Base-by-base conservation (phyloP, 1,284 basidiomycete species). In the Earliella scabrosa region DNA sequence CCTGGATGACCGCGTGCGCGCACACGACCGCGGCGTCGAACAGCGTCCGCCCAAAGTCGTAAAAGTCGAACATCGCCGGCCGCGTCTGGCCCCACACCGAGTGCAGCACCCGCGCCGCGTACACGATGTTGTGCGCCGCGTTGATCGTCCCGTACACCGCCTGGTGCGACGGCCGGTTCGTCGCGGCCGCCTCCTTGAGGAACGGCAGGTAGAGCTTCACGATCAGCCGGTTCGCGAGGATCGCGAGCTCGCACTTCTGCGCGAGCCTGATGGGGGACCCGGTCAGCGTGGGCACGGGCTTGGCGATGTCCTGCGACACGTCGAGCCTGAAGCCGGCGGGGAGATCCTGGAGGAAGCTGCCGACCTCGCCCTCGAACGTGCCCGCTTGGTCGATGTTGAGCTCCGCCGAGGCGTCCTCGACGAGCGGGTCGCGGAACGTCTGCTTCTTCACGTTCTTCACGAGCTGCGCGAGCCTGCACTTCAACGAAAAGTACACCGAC, bases 121-220 rank as follows among this genome's bases (percentile, higher is more conserved):
- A 75, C 24, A 88, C 75, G 58, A 88, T 79, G 1, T 71, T 67
- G 64, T 88, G 86, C 13, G 85, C 85, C 3, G 87, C 87, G 52
- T 80, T 81, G 45, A 87, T 74, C 29, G 80, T 78, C 5, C 82
- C 82, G 20, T 83, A 74, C 8, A 78, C 77, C 1, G 85, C 85
- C 55, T 81, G 81, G 57, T 81, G 75, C 13, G 68, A 67, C 16
- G 74, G 62, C 64, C 69, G 55, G 54, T 66, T 48, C 41, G 60
- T 51, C 31, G 63, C 52, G 23, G 66, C 56, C 66, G 60, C 52
- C 63, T 71, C 63, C 71, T 73, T 80, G 52, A 88, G 67, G 70
- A 89, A 88, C 0, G 88, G 88, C n/a, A 85, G 67, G 67, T 87
- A 90, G 9, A 83, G 73, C 68, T 82, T 84, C 61, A 90, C 72